These are phyloP conservation scores for Reutealis trisperma DNA, from an alignment of 345 rosid species.

Conservation along the genomic window DNA sequence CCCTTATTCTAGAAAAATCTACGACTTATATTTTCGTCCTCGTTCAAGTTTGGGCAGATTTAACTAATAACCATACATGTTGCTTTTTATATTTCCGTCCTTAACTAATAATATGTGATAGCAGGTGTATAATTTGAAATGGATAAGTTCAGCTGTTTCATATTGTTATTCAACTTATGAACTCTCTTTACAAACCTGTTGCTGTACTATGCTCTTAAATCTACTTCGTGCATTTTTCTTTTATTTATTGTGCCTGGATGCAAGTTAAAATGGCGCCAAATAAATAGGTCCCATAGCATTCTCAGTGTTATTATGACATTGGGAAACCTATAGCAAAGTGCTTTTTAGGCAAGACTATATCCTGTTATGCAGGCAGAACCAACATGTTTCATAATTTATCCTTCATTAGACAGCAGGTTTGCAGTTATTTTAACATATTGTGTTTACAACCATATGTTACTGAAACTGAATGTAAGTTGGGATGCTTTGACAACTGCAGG, in stretches of 20 bases:
- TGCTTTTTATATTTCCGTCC: background rate
- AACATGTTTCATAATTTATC: background rate
- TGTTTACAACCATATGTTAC: background rate
- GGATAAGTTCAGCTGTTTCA: background rate
- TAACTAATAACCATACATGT: background rate
- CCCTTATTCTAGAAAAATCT: background rate
- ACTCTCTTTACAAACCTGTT: background rate
- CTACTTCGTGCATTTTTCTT: background rate
- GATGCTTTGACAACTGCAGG: slow-evolving; percentile 48
- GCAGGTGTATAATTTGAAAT: background rate
- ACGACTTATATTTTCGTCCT: background rate
- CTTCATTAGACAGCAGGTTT: background rate
- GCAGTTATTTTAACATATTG: background rate
- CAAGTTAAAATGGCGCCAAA: background rate
- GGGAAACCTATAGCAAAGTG: background rate
- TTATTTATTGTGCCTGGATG: background rate
- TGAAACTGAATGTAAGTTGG: background rate
- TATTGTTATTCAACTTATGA: background rate
- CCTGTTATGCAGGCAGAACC: background rate
- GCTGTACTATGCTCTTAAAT: background rate
- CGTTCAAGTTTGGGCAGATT: background rate
- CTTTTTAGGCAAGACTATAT: background rate
- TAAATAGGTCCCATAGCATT: background rate
- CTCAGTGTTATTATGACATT: background rate
- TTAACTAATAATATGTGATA: background rate